Conservation (phyloP, 768 basidiomycete species). For the Termitomyces sp. region DNA sequence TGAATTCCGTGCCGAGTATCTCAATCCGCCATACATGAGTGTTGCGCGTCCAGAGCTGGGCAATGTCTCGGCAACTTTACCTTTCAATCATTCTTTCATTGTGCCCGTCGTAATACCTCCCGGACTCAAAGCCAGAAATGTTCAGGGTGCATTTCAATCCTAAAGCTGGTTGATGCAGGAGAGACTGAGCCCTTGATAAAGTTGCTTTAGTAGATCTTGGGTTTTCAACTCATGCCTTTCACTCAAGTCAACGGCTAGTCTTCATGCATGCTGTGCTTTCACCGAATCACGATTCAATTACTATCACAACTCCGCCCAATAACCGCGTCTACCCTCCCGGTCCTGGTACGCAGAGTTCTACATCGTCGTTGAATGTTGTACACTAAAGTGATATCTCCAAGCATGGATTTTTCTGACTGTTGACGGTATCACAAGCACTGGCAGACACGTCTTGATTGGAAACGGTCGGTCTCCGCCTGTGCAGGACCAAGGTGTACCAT, state of each 20-base stretch:
- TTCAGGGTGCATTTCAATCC: constrained; percentile 19
- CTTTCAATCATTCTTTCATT: constrained; percentile 29
- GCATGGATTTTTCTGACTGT: constrained; percentile 24
- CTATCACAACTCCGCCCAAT: constrained; percentile 30
- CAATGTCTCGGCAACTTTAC: constrained; percentile 29
- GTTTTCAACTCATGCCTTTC: constrained; percentile 32
- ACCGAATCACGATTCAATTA: constrained; percentile 23
- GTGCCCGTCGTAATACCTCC: constrained; percentile 26
- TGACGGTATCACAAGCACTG: constrained; percentile 27
- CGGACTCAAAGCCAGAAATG: constrained; percentile 16
- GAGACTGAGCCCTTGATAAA: constrained; percentile 4
- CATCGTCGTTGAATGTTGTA: too few relatives aligned
- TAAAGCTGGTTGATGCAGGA: not conserved
- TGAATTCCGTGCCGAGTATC: constrained; percentile 37
- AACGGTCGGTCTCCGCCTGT: constrained; percentile 31
- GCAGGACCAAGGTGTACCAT: constrained; percentile 20
- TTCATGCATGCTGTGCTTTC: constrained; percentile 28
- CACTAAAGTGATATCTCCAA: not conserved
- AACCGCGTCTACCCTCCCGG: constrained; percentile 34
- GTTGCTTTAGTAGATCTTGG: constrained; percentile 35
- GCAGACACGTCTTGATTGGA: constrained; percentile 30
- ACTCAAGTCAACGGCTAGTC: constrained; percentile 27
- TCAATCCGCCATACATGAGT: constrained; percentile 37
- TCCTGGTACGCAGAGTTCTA: constrained; percentile 8
- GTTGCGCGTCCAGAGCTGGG: constrained; percentile 26